Evolutionary conservation across 768 basidiomycete species (phyloP), one percentile per base, ranked within the genome.

Genomic region (Candolleomyces efflorescens): DNA sequence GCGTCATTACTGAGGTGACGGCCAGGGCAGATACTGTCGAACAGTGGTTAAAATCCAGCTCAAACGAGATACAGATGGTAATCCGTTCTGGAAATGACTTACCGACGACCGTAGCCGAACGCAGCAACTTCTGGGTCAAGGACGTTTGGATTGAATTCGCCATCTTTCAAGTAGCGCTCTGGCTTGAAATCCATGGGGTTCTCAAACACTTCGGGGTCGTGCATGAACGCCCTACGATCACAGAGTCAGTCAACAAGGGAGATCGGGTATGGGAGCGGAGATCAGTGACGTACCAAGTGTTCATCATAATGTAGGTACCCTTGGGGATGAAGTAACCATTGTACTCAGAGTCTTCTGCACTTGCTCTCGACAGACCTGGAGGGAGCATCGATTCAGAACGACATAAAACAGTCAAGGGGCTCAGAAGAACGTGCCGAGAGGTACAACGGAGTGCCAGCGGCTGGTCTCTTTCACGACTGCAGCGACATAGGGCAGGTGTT

Each of bases 291-390:
- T 45, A 68, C 67, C 67, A 69, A 20, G 49, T 58, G 48, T 67
- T 69, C 17, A 64, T 53, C 17, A 65, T 53, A 0, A 69, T 46
- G 13, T 64, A 46, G 20, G 67, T 62, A 3, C 75, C 76, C 58
- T 69, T 68, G 15, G 75, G 75, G 39, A 76, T 71, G 45, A 65
- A 66, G 58, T 73, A 74, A 4, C 73, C 73, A 43, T 69, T 66
- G 51, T 71, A 75, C 15, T 70, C 66, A 55, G 74, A 71, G 23
- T 74, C 71, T 22, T 63, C 49, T 10, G 55, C 61, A 18, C 58
- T 44, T 15, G 51, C 26, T 47, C 64, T 65, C 2, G 62, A 57
- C 22, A 67, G 51, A 23, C 56, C 67, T 63, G 32, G 20, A n/a
- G 24, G 15, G 20, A 24, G 3, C 26, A 38, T 7, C 39, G 6